A percentile compares a stretch with the other conserved stretches of the same genome.
These are phyloP conservation scores for Anthracocystis setariae DNA, from an alignment of 1,284 basidiomycete genomes.

Conservation along the genomic window DNA sequence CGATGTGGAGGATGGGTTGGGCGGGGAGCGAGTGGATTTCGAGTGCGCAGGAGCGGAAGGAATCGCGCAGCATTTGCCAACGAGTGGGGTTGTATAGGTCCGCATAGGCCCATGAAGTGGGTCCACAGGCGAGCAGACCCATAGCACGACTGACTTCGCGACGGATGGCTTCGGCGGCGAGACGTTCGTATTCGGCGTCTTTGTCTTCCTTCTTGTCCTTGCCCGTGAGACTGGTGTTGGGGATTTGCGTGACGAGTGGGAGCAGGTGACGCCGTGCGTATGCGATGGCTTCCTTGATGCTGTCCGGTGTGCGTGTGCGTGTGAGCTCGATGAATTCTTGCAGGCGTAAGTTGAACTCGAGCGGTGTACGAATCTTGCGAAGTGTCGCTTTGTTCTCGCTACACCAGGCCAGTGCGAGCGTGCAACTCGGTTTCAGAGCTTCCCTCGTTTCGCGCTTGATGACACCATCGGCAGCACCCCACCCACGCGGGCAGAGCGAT, in stretches of 20 bases:
- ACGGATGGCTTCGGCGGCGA: conserved; percentile 24
- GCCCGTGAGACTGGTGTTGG: background rate
- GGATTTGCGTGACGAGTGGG: conserved; percentile 73
- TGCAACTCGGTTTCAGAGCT: conserved; percentile 79
- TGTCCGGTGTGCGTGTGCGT: conserved; percentile 21
- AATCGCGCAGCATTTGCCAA: conserved; percentile 41
- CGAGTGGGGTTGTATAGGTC: conserved; percentile 54
- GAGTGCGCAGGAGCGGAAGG: conserved; percentile 51
- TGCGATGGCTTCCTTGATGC: conserved; percentile 80
- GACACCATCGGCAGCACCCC: too few species aligned
- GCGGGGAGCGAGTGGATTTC: conserved; percentile 56
- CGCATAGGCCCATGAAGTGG: conserved; percentile 38
- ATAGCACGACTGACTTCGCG: conserved; percentile 45
- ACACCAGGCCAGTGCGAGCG: conserved; percentile 92
- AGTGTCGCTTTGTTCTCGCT: conserved; percentile 92
- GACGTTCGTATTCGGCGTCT: conserved; percentile 36
- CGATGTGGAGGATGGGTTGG: conserved; percentile 60
- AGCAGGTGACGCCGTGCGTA: conserved; percentile 85
- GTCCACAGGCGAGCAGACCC: conserved; percentile 57
- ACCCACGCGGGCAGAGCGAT: conserved; percentile 71
- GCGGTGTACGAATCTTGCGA: conserved; percentile 81
- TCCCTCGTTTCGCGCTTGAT: too few species aligned
- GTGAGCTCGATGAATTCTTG: conserved; percentile 95
- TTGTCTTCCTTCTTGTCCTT: conserved; percentile 5
- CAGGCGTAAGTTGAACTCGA: conserved; percentile 93